Evolutionary conservation across 108 stramenopile genomes (phyloP).

Genomic region (Cylindrotheca fusiformis): DNA sequence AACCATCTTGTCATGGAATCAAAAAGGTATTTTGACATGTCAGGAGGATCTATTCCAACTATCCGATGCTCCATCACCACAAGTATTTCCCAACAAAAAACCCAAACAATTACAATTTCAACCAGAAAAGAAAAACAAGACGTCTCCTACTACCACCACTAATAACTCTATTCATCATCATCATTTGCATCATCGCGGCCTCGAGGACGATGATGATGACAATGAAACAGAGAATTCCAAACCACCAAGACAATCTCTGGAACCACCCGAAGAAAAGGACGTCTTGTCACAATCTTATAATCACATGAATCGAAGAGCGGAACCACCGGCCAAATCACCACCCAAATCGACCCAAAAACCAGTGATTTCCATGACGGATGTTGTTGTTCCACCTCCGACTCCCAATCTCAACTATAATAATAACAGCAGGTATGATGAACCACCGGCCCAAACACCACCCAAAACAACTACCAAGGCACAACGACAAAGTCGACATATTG

Average conservation of each 20-base stretch:
- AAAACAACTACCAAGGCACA: neutral
- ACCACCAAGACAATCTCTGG: too few relatives aligned
- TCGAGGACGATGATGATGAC: neutral
- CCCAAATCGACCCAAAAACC: neutral
- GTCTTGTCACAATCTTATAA: neutral
- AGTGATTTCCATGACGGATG: neutral
- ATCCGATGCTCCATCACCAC: neutral
- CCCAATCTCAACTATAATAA: neutral
- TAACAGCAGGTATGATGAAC: neutral
- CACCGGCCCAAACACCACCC: neutral
- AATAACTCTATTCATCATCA: neutral
- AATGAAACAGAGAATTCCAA: too few relatives aligned
- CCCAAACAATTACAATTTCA: neutral
- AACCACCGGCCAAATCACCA: neutral
- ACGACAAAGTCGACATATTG: neutral
- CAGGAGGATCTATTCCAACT: neutral
- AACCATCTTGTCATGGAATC: constrained; percentile 1
- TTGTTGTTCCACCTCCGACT: neutral
- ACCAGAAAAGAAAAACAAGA: neutral
- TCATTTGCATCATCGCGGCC: neutral
- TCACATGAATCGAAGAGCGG: neutral
- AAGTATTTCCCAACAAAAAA: neutral
- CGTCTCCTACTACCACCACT: too few relatives aligned
- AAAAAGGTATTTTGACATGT: constrained; percentile 8
- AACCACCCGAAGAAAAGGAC: constrained; percentile 3